Conservation (phyloP, 306 rosid genomes). For the Hippophae rhamnoides region DNA sequence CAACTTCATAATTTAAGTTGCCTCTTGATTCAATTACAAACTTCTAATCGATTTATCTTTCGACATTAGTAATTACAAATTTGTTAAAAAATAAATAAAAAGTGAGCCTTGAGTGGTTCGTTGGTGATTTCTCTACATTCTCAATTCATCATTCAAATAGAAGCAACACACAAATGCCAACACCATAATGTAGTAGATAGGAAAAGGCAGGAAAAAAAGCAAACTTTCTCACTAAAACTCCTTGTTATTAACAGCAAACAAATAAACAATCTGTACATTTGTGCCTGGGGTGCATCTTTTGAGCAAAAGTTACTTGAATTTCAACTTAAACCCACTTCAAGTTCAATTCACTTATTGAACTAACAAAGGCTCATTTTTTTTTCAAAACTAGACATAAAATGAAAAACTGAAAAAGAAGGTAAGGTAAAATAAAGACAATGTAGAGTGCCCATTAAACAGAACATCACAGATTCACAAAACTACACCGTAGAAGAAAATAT, state of each 20-base stretch:
- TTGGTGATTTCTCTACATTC: too few relatives aligned
- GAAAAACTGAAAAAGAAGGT: neutral
- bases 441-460: neutral
- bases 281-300: neutral
- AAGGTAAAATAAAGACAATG: constrained; percentile 2
- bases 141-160: too few relatives aligned
- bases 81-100: too few relatives aligned
- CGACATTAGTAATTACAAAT: too few relatives aligned
- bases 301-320: neutral
- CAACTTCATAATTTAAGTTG: too few relatives aligned
- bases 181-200: too few relatives aligned
- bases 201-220: too few relatives aligned
- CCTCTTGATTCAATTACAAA: too few relatives aligned
- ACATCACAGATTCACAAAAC: neutral
- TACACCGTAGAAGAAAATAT: neutral
- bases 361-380: neutral
- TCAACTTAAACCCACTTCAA: neutral
- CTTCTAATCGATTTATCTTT: too few relatives aligned
- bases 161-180: too few relatives aligned
- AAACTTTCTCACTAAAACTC: neutral
- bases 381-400: neutral
- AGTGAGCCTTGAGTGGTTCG: too few relatives aligned
- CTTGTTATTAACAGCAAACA: neutral
- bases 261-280: neutral
- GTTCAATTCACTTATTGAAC: neutral